These are phyloP conservation scores for Cladosporium sp. DNA, from an alignment of 2,329 filamentous ascomycete genomes.

Conservation along the genomic window DNA sequence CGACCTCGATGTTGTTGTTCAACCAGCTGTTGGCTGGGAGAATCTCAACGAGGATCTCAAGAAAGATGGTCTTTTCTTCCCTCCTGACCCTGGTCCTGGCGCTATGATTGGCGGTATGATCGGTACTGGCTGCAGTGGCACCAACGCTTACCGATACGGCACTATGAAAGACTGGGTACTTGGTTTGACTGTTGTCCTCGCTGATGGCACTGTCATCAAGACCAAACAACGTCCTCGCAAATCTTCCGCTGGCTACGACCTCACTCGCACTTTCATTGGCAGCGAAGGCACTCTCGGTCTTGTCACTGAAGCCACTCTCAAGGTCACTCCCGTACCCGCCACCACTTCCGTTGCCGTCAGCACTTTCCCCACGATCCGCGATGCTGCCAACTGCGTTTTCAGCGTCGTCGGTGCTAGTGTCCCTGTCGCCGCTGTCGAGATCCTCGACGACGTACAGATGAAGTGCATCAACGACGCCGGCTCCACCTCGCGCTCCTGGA, in stretches of 20 bases:
- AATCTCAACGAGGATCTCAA: conserved; percentile 72
- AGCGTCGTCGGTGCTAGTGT: conserved; percentile 75
- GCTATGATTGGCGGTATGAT: conserved; percentile 91
- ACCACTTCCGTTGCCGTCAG: conserved; percentile 74
- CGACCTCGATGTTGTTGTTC: conserved; percentile 52
- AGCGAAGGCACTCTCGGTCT: conserved; percentile 88
- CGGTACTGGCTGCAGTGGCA: conserved; percentile 71
- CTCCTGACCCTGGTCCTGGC: conserved; percentile 83
- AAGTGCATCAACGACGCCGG: conserved; percentile 63
- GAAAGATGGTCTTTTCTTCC: conserved; percentile 75
- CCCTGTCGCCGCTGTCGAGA: conserved; percentile 85
- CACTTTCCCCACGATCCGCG: conserved; percentile 60
- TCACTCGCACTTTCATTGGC: conserved; percentile 84
- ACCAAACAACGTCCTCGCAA: conserved; percentile 84
- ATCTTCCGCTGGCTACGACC: conserved; percentile 85
- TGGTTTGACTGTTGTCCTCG: conserved; percentile 78
- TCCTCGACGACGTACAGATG: conserved; percentile 91
- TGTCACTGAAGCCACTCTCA: conserved; percentile 85
- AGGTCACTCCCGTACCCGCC: conserved; percentile 75
- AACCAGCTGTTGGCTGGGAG: conserved; percentile 79
- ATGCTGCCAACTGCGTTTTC: conserved; percentile 74
- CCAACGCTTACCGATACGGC: conserved; percentile 86
- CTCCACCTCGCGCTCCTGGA: conserved; percentile 60
- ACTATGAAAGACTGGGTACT: conserved; percentile 96
- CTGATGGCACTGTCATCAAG: conserved; percentile 85